Conservation (phyloP, 495 filamentous ascomycete genomes). For the Talaromyces liani region DNA sequence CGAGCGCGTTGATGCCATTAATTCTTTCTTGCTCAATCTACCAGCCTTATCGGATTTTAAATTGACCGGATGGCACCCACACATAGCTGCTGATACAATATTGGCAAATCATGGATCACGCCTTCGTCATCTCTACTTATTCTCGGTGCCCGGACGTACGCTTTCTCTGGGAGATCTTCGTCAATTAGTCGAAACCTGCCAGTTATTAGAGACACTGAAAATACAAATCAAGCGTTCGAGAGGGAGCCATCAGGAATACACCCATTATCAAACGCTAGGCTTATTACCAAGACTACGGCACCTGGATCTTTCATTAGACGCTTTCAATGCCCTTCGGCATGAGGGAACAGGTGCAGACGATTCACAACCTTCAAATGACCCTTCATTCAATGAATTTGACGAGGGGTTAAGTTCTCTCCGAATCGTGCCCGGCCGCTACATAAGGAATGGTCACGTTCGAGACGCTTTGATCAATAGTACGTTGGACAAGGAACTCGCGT, state of each 20-base stretch:
- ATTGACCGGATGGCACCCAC: not conserved
- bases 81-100: not conserved
- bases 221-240: not conserved
- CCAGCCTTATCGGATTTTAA: not conserved
- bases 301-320: not conserved
- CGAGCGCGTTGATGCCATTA: not conserved
- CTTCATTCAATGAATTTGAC: not conserved
- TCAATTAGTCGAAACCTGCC: not conserved
- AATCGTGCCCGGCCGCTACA: not conserved
- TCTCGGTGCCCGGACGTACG: not conserved
- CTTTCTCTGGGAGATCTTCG: not conserved
- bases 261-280: not conserved
- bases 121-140: not conserved
- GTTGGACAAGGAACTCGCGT: not conserved
- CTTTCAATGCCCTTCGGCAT: not conserved
- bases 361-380: not conserved
- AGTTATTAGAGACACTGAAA: not conserved
- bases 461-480: not conserved
- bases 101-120: not conserved
- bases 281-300: not conserved
- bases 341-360: no score
- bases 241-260: not conserved
- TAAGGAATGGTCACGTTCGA: not conserved
- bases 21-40: not conserved
- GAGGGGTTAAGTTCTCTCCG: not conserved